Conservation (phyloP, 1,284 basidiomycete genomes). For the Malassezia equina region DNA sequence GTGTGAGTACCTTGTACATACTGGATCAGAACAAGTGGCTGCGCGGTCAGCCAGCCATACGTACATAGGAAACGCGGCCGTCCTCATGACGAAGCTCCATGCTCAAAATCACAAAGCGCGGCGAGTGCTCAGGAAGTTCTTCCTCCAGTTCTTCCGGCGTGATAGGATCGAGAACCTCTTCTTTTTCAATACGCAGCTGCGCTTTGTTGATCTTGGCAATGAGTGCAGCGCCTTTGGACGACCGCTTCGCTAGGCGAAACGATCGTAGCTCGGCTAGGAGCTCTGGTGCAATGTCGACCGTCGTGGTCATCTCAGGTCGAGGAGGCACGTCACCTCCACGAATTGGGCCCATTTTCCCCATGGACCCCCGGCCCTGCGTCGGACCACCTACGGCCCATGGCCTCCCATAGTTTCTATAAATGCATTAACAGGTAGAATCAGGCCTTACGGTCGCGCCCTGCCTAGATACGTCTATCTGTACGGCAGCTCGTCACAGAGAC, state of each 20-base stretch:
- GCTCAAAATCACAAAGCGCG: slow-evolving; percentile 73
- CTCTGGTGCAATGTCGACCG: slow-evolving; percentile 34
- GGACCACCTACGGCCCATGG: no score
- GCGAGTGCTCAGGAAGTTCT: slow-evolving; percentile 79
- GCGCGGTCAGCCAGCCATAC: slow-evolving; percentile 9
- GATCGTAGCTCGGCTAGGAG: slow-evolving; percentile 22
- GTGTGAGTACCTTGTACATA: slow-evolving; percentile 6
- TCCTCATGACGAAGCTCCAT: slow-evolving; percentile 72
- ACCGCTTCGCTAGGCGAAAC: slow-evolving; percentile 30
- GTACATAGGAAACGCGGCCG: slow-evolving; percentile 65
- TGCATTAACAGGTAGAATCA: no score
- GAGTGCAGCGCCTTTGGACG: slow-evolving; percentile 23
- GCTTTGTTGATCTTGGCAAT: slow-evolving; percentile 41
- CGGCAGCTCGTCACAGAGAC: no score
- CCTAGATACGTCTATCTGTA: no score
- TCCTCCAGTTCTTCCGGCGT: slow-evolving; percentile 35
- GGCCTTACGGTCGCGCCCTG: no score
- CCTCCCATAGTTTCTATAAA: no score
- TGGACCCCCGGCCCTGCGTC: no score
- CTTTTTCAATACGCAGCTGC: slow-evolving; percentile 28
- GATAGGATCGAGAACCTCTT: slow-evolving; percentile 29
- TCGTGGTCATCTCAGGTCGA: slow-evolving; percentile 17
- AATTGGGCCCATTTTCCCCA: slow-evolving; percentile 2
- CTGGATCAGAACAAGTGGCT: slow-evolving; percentile 29
- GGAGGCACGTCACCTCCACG: not conserved